Evolutionary conservation across 768 basidiomycete species (phyloP), one percentile per base, ranked within the genome.

Genomic region (Suillus brevipes): DNA sequence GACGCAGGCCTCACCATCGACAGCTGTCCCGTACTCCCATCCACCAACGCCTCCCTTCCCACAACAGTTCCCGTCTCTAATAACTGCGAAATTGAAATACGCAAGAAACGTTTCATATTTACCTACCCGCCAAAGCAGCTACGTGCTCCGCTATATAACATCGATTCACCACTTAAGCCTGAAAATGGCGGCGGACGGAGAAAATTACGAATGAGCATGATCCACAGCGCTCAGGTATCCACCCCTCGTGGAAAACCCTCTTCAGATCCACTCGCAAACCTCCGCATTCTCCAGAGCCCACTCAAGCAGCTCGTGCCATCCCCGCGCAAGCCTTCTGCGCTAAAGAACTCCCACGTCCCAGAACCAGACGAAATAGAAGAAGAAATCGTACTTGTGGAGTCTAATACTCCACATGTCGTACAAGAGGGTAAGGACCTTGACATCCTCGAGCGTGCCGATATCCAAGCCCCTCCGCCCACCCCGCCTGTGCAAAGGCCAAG

Each of bases 71-170:
- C 89, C 6, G 77, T 92, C 20, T 79, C 80, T 12, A 90, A 89
- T 73, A 82, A 85, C 73, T 86, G 88, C 8, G 83, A 86, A 42
- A 81, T 92, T 50, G 87, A 88, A 66, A 87, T 92, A 16, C 86
- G 85, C 71, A 82, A 81, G 52, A 92, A 91, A 69, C 81, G 84
- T 7, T 92, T 92, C 73, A 77, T 80, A n/a, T 92, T 91, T 73
- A 80, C 81, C 6, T 92, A 92, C 70, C 91, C 90, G 2, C 89
- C 91, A 6, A 91, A 91, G 71, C 87, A 89, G 53, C 77, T 89
- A 37, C 85, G 90, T 28, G 78, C 83, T 18, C 76, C 79, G 5
- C 76, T 85, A 28, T 80, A 84, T 45, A 80, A 82, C 8, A 84
- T 85, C 1, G 87, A 87, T 36, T 72, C 80, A 57, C 81, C 82